phyloP scores from a whole-genome alignment of 2,329 filamentous ascomycete species.

The Aspergillus clavatus region DNA sequence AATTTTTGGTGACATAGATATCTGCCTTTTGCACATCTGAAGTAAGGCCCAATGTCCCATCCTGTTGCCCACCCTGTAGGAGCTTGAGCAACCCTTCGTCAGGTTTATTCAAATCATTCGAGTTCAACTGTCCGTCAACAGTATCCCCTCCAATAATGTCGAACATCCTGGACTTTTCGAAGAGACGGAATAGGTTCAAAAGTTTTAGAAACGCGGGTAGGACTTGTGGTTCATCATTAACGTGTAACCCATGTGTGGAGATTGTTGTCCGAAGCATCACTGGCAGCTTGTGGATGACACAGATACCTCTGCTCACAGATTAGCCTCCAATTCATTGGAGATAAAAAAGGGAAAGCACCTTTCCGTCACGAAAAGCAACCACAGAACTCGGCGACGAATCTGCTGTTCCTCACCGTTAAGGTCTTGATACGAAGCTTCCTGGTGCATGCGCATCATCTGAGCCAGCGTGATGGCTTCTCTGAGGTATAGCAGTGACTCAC shows the following conservation, averaged over 20 bases:
- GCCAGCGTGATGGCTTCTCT: slow-evolving; percentile 51
- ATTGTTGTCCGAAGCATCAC: slow-evolving; percentile 42
- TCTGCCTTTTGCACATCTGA: slow-evolving; percentile 49
- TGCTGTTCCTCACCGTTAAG: slow-evolving; percentile 41
- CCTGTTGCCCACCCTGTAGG: slow-evolving; percentile 43
- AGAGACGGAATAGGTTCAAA: slow-evolving; percentile 48
- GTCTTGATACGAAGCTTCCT: slow-evolving; percentile 38
- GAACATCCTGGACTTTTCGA: slow-evolving; percentile 48
- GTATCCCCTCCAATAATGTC: slow-evolving; percentile 40
- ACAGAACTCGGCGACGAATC: slow-evolving; percentile 44
- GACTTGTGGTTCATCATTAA: slow-evolving; percentile 42
- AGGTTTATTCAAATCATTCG: slow-evolving; percentile 24
- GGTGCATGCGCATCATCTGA: slow-evolving; percentile 47
- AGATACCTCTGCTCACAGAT: slow-evolving; percentile 39
- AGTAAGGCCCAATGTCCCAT: slow-evolving; percentile 37
- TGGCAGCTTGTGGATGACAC: slow-evolving; percentile 48
- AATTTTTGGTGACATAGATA: slow-evolving; percentile 48
- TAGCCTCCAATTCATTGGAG: background rate
- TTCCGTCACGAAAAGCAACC: slow-evolving; percentile 49
- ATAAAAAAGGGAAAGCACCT: slow-evolving; percentile 12
- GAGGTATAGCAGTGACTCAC: slow-evolving; percentile 46
- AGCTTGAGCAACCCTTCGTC: slow-evolving; percentile 20
- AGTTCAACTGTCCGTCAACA: slow-evolving; percentile 2
- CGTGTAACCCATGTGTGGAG: slow-evolving; percentile 33
- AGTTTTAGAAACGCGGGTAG: slow-evolving; percentile 49